Evolutionary conservation across 176 grass and related monocot genomes (phyloP), one percentile per base, ranked within the genome.

Genomic region (Rhynchospora tenuis): DNA sequence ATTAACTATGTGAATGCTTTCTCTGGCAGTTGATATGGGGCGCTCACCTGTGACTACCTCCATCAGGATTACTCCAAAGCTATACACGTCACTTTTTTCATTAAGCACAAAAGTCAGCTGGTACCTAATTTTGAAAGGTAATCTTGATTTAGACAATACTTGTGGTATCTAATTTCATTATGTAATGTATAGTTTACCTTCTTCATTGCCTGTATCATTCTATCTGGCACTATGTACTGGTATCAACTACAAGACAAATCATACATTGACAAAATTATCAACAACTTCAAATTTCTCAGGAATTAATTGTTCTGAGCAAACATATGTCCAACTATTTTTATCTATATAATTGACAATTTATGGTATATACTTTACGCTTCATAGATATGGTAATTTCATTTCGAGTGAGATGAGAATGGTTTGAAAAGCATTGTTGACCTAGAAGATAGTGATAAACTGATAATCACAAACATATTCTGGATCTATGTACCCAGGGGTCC

Each of bases 401-500:
- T 38, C 33, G 31, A 4, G 33, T 38, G 1, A 33, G 33, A 38
- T 38, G 2, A 38, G 33, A 38, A 2, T 38, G 33, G 33, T 1
- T 38, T 38, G 2, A 38, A 38, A 38, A 38, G 33, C 33, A 38
- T 38, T 38, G 33, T 38, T 38, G 33, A 38, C 33, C 33, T 38
- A 2, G 3, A 29, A 14, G 33, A 3, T 38, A 38, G 11, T 9
- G 22, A 43, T 57, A 38, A 48, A 7, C 52, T 23, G 3, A 29
- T 23, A 51, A 44, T 46, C 0, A 67, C 20, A 27, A 22, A 88
- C 84, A 16, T 68, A 93, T 89, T 90, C 84, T n/a, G 89, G 88
- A 62, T 90, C 89, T 0, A 93, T 81, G 61, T 91, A 93, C n/a
- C 89, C 91, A 8, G 44, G 31, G 26, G 91, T 89, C 5, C 86